Evolutionary conservation across 176 grass and related monocot genomes (phyloP).

Genomic region (Avena sativa): DNA sequence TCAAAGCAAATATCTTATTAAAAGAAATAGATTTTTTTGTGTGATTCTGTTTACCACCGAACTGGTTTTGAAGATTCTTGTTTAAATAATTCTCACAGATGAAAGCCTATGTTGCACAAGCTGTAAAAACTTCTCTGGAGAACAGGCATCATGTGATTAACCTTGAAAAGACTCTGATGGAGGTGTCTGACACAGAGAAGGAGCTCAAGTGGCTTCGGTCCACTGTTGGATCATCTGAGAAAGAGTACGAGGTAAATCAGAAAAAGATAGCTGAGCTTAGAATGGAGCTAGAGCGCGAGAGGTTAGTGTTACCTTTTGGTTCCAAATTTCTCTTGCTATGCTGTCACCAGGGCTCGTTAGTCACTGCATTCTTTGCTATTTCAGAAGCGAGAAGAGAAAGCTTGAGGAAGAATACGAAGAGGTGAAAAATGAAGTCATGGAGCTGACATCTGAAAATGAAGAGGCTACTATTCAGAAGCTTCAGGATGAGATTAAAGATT

Average conservation of each 20-base stretch:
- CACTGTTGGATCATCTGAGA: constrained; percentile 67
- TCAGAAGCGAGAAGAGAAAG: constrained; percentile 82
- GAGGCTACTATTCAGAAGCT: constrained; percentile 86
- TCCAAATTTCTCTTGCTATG: constrained; percentile 30
- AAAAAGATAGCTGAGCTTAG: constrained; percentile 81
- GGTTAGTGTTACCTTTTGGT: constrained; percentile 52
- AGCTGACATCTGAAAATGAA: constrained; percentile 82
- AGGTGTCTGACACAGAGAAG: constrained; percentile 81
- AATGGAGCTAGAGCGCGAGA: constrained; percentile 78
- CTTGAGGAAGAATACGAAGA: constrained; percentile 81
- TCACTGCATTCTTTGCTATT: constrained; percentile 39
- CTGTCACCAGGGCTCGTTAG: not conserved
- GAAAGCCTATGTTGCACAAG: constrained; percentile 73
- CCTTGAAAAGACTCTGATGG: constrained; percentile 66
- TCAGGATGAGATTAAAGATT: constrained; percentile 94
- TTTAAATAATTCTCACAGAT: constrained; percentile 58
- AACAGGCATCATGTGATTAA: constrained; percentile 71
- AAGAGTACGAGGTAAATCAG: constrained; percentile 84
- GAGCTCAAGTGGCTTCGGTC: constrained; percentile 86
- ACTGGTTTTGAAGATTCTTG: constrained; percentile 22
- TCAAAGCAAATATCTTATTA: not conserved
- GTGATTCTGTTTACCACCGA: not conserved
- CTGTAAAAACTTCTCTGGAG: constrained; percentile 77
- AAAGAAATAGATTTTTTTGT: not conserved
- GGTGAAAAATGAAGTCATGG: constrained; percentile 84